Evolutionary conservation across 768 basidiomycete genomes (phyloP).

Genomic region (Pulveroboletus frians): DNA sequence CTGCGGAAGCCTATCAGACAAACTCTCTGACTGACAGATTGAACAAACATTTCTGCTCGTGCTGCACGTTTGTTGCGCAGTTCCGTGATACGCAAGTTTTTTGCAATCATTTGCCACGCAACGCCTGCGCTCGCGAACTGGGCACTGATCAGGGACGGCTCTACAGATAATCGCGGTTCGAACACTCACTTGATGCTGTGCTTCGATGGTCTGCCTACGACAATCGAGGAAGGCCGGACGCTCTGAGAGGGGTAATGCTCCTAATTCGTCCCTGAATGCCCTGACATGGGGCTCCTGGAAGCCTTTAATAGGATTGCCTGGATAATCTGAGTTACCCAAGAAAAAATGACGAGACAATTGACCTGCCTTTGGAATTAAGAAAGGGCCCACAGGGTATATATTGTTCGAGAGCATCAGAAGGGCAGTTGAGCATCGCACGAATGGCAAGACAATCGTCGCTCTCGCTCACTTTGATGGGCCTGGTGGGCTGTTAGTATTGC

Average conservation of each 20-base stretch:
- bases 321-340: slow-evolving; percentile 3
- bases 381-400: slow-evolving; percentile 27
- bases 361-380: slow-evolving; percentile 21
- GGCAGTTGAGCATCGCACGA: slow-evolving; percentile 7
- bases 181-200: slow-evolving; percentile 10
- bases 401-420: slow-evolving; percentile 10
- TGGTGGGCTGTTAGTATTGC: background rate
- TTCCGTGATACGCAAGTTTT: slow-evolving; percentile 14
- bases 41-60: slow-evolving; percentile 25
- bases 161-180: background rate
- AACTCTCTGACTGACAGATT: background rate
- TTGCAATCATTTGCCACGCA: slow-evolving; percentile 22
- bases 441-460: slow-evolving; percentile 4
- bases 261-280: slow-evolving; percentile 13
- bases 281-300: slow-evolving; percentile 19
- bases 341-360: background rate
- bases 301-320: slow-evolving; percentile 19
- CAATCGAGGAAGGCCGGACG: slow-evolving; percentile 19
- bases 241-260: slow-evolving; percentile 8
- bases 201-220: slow-evolving; percentile 7
- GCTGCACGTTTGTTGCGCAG: slow-evolving; percentile 22
- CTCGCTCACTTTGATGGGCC: slow-evolving; percentile 17
- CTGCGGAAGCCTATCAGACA: slow-evolving; percentile 12
- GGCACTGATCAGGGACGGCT: slow-evolving; percentile 6
- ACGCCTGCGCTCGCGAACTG: slow-evolving; percentile 26